Evolutionary conservation across 2,329 filamentous ascomycete species (phyloP), one percentile per base, ranked within the genome.

Genomic region (Penicillium frequentans): DNA sequence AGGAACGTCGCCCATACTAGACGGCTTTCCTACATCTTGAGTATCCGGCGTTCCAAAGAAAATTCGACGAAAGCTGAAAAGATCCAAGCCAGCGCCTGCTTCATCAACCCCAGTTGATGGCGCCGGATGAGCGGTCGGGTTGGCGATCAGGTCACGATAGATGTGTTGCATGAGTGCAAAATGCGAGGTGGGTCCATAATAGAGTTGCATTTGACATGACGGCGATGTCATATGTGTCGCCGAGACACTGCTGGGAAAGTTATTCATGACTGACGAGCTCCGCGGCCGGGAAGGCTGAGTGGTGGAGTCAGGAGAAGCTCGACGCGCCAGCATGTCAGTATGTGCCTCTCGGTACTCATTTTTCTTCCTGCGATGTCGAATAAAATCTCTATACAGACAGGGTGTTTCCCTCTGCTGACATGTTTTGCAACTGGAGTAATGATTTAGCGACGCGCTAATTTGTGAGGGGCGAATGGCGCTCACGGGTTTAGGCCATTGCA

Each of bases 111-210:
- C 71, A 4, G 66, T 64, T n/a, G 65, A 65, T 4, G 69, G 64
- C 23, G 64, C 57, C 2, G 59, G 54, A 19, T 58, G 60, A n/a
- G 51, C 52, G 3, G 56, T 52, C 29, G 60, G 62, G 31, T 64
- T 59, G 3, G 64, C 64, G 9, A 72, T 59, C 10, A 76, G 56
- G 27, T 71, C 71, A 1, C 70, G 62, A 48, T 76, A 75, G 11
- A 75, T 68, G 23, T 74, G 67, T 39, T 76, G 73, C 67, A 76
- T 74, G 1, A 80, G 70, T 0, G 77, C 72, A 31, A 80, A 80
- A 59, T 80, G 78, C 0, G 78, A 80, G 0, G 78, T 78, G 0
- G 78, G 75, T 0, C 78, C 78, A 65, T 80, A 80, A 61, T 80
- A 80, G 0, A 80, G 67, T 58, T 80, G 77, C 16, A 79, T 70